Evolutionary conservation across 2,329 filamentous ascomycete genomes (phyloP).

Genomic region (Magnaporthiopsis poae): DNA sequence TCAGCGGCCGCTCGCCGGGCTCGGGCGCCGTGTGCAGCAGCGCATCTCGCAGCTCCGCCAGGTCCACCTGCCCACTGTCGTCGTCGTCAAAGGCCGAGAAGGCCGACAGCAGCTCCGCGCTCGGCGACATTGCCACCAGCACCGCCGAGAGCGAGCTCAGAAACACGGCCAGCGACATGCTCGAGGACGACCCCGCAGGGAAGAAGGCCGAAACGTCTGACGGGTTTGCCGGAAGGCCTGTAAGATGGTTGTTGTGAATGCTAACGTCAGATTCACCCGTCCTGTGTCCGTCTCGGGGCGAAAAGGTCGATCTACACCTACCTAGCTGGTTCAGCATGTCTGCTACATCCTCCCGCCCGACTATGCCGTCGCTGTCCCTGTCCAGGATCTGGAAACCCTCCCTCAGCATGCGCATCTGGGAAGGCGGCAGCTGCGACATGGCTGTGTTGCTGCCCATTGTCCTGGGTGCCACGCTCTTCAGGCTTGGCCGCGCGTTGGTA

Average conservation of each 20-base stretch:
- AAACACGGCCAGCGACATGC: constrained; percentile 75
- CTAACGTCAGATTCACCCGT: background rate
- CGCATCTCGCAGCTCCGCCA: constrained; percentile 71
- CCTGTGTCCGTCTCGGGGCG: background rate
- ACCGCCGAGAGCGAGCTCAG: constrained; percentile 70
- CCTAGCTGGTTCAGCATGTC: constrained; percentile 82
- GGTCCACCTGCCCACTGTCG: constrained; percentile 84
- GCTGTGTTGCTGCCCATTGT: constrained; percentile 39
- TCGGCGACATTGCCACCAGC: constrained; percentile 64
- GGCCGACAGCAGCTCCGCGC: constrained; percentile 73
- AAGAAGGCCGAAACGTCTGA: constrained; percentile 75
- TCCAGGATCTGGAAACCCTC: constrained; percentile 93
- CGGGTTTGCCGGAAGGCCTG: constrained; percentile 63
- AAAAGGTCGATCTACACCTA: constrained; percentile 23
- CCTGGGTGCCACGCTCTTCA: constrained; percentile 19
- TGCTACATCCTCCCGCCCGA: constrained; percentile 72
- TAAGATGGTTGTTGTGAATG: background rate
- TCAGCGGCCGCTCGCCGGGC: constrained; percentile 54
- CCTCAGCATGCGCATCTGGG: constrained; percentile 76
- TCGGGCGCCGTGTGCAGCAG: constrained; percentile 74
- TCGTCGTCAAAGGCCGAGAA: constrained; percentile 94
- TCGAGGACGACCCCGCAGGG: constrained; percentile 58
- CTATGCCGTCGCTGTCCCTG: constrained; percentile 71
- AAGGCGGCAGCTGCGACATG: constrained; percentile 64
- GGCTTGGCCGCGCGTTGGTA: background rate